Conservation (phyloP, 495 filamentous ascomycete species). For the Xylaria intraflava region DNA sequence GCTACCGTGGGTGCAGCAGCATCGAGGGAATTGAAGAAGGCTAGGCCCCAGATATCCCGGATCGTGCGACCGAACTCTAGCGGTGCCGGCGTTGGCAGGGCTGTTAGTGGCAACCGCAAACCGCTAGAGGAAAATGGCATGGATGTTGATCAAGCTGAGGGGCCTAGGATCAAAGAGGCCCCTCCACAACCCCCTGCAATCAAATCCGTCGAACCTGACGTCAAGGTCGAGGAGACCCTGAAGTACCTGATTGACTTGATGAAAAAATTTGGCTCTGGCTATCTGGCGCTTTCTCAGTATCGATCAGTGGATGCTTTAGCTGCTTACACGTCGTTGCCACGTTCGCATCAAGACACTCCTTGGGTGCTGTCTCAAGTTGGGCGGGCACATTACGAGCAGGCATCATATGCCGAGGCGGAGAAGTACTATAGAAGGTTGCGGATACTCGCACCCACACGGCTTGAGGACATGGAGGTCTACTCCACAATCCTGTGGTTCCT, state of each 20-base stretch:
- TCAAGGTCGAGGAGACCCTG: constrained; percentile 68
- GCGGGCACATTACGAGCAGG: constrained; percentile 81
- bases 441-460: constrained; percentile 64
- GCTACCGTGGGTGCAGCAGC: constrained; percentile 50
- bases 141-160: constrained; percentile 54
- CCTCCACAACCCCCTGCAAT: constrained; percentile 25
- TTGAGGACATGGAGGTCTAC: constrained; percentile 95
- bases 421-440: constrained; percentile 73
- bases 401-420: constrained; percentile 76
- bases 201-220: constrained; percentile 42
- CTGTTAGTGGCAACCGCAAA: constrained; percentile 82
- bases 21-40: constrained; percentile 70
- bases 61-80: constrained; percentile 47
- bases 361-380: constrained; percentile 90
- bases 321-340: constrained; percentile 59
- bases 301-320: constrained; percentile 69
- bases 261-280: constrained; percentile 72
- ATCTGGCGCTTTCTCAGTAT: constrained; percentile 69
- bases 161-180: constrained; percentile 45
- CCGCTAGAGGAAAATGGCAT: constrained; percentile 54
- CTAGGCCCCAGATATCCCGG: constrained; percentile 54
- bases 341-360: constrained; percentile 81
- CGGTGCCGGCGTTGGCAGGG: constrained; percentile 64
- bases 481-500: constrained; percentile 96
- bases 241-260: constrained; percentile 73